phyloP scores from a whole-genome alignment of 2,329 filamentous ascomycete species.

The Colletotrichum trifolii region DNA sequence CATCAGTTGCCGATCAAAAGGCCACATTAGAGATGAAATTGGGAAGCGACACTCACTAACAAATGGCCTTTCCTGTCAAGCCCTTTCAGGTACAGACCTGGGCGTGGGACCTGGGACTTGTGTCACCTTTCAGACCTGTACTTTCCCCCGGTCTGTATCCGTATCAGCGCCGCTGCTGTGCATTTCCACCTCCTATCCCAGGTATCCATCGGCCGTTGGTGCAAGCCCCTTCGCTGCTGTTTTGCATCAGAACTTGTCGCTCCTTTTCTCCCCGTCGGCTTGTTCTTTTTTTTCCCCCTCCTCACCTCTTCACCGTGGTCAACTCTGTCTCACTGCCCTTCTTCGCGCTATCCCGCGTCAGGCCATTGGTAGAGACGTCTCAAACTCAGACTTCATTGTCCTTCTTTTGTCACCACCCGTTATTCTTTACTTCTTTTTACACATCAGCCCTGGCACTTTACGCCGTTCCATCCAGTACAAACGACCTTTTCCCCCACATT shows the following conservation, averaged over 20 bases:
- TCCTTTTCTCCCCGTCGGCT: not conserved
- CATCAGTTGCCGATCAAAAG: not conserved
- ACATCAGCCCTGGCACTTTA: too few species aligned
- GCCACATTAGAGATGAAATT: conserved; percentile 7
- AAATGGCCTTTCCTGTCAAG: not conserved
- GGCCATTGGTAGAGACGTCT: too few species aligned
- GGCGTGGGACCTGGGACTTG: not conserved
- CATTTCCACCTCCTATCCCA: not conserved
- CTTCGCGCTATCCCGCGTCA: too few species aligned
- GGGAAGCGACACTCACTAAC: conserved; percentile 19
- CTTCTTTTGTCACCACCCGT: not conserved
- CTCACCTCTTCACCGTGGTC: conserved; percentile 3
- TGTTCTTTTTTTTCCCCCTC: conserved; percentile 5
- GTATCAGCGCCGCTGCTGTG: not conserved
- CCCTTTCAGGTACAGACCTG: not conserved
- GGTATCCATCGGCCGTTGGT: too few species aligned
- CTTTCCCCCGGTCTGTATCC: not conserved
- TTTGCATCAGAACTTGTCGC: too few species aligned
- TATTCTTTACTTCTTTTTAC: too few species aligned
- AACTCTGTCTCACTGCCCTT: conserved; percentile 4
- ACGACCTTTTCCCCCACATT: too few species aligned
- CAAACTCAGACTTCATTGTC: too few species aligned
- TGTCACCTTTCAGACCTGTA: not conserved
- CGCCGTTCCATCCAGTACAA: too few species aligned
- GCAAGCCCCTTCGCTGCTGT: too few species aligned